phyloP scores from a whole-genome alignment of 1,284 basidiomycete species.

The Heterobasidion irregulare region DNA sequence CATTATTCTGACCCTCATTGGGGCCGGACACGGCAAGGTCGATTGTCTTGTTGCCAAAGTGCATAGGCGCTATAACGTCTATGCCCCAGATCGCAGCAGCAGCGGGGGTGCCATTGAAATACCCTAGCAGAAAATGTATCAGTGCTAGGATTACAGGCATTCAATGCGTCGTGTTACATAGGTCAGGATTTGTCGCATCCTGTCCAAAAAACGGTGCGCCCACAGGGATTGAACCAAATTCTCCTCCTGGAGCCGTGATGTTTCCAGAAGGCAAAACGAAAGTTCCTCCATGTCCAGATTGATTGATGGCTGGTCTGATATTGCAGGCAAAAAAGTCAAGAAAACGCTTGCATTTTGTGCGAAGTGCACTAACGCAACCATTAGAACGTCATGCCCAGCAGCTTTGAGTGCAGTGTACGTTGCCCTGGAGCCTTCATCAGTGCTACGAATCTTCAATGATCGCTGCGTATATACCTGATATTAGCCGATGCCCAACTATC shows the following conservation, averaged over 20 bases:
- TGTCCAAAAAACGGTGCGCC: not conserved
- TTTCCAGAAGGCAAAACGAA: not conserved
- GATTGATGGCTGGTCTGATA: not conserved
- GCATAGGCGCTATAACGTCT: not conserved
- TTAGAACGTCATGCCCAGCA: not conserved
- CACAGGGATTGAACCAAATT: not conserved
- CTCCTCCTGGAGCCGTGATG: not conserved
- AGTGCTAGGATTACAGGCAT: not conserved
- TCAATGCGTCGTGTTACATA: not conserved
- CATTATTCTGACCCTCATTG: not conserved
- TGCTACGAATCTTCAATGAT: not conserved
- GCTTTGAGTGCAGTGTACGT: not conserved
- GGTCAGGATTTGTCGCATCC: not conserved
- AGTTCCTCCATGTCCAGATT: not conserved
- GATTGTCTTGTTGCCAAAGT: not conserved
- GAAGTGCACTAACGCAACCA: not conserved
- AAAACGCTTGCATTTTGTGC: not conserved
- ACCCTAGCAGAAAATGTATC: not conserved
- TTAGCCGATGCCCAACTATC: not conserved
- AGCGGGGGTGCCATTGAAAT: not conserved
- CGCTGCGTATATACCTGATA: not conserved
- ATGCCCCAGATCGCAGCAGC: not conserved
- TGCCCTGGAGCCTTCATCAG: not conserved
- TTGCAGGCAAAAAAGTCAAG: not conserved
- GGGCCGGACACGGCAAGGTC: not conserved